Evolutionary conservation across 2,329 filamentous ascomycete species (phyloP).

Genomic region (Aureobasidium sp.): DNA sequence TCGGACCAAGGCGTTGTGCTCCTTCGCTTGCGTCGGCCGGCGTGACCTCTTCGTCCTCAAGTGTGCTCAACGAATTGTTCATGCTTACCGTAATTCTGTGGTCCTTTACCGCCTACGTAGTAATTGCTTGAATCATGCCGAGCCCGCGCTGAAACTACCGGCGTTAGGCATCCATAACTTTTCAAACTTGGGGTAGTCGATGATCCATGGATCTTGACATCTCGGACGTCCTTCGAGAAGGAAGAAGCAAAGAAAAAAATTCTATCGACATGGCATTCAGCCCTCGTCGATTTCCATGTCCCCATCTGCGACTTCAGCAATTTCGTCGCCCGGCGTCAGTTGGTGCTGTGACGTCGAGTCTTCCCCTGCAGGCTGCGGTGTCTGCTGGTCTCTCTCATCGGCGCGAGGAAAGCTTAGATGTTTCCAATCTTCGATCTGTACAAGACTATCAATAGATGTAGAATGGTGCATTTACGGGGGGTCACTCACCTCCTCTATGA

Average conservation of each 20-base stretch:
- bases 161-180: constrained; percentile 12
- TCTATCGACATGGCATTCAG: constrained; percentile 10
- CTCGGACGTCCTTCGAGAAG: neutral
- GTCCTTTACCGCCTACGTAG: constrained; percentile 13
- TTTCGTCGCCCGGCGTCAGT: constrained; percentile 14
- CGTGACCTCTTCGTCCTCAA: constrained; percentile 62
- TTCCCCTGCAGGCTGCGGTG: constrained; percentile 8
- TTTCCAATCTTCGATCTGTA: constrained; percentile 35
- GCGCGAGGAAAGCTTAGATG: constrained; percentile 30
- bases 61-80: neutral
- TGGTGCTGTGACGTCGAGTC: constrained; percentile 10
- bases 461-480: neutral
- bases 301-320: constrained; percentile 15
- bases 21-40: constrained; percentile 48
- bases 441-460: constrained; percentile 11
- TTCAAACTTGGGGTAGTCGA: constrained; percentile 8
- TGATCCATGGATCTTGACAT: constrained; percentile 8
- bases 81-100: constrained; percentile 4
- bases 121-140: neutral
- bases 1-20: neutral
- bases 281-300: constrained; percentile 19
- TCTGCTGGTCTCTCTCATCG: constrained; percentile 25
- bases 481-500: constrained; percentile 75
- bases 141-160: constrained; percentile 14
- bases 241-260: neutral